Evolutionary conservation across 495 filamentous ascomycete species (phyloP), one percentile per base, ranked within the genome.

Genomic region (Penicillium dipodomyicola): DNA sequence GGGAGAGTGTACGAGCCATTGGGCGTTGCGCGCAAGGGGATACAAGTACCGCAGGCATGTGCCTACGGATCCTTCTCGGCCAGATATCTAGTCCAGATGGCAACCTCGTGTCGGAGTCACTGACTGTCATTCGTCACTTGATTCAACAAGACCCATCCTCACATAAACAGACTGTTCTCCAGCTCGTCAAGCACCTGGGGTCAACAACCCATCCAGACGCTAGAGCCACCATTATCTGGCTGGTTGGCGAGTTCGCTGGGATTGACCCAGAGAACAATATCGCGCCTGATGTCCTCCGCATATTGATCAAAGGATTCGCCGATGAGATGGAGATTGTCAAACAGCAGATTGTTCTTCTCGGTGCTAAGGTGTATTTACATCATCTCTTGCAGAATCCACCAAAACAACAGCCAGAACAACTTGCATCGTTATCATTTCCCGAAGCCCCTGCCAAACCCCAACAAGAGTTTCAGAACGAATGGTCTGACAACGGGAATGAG

Each of bases 301-400:
- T 97, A 14, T 77, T 98, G 11, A 84, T 89, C 10, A 92, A 91
- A 65, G 84, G 83, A 12, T 98, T 96, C 62, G 78, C 84, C 2
- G 83, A 88, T 54, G 94, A 98, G 69, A 83, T 84, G 0, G 93
- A 96, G 62, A 72, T 84, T 17, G 92, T 89, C 23, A 96, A 96
- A 67, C 79, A 90, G 42, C 94, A 97, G 67, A 94, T 97, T 64
- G 83, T 97, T 5, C 79, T 97, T 4, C 79, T 98, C 4, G 94
- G 90, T 14, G 93, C 95, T 11, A 97, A 96, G 60, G 91, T 97
- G 6, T 97, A 97, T 67, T 81, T 97, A 4, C 90, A 96, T 64
- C 80, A 95, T 65, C 73, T 97, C 19, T 39, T 80, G 15, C 68
- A 68, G 37, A 93, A 92, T 57, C 78, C 82, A 25, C 67, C 67